phyloP scores from a whole-genome alignment of 176 grass and related monocot species.

The Poa pratensis region DNA sequence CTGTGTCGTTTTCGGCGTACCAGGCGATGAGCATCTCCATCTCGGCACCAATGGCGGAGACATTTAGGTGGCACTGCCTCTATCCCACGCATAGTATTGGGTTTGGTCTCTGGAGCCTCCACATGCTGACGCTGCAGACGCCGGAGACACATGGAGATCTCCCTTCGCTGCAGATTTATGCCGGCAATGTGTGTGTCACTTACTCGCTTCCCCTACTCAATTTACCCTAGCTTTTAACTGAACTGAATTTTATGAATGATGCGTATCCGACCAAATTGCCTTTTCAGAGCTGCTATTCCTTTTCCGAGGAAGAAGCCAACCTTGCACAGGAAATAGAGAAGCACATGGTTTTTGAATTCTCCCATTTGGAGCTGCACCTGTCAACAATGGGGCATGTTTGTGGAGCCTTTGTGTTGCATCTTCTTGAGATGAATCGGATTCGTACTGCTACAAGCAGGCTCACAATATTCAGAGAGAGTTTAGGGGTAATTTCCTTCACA shows the following conservation, averaged over 20 bases:
- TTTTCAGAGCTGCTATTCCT: too few species aligned
- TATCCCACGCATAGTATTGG: background rate
- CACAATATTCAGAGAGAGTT: background rate
- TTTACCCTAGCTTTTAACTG: background rate
- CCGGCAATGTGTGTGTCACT: background rate
- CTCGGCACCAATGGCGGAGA: background rate
- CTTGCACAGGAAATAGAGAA: background rate
- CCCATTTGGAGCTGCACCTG: background rate
- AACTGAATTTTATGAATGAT: background rate
- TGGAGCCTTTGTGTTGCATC: background rate
- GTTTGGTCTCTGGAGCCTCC: background rate
- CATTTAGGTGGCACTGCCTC: background rate
- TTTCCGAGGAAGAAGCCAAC: background rate
- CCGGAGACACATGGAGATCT: background rate
- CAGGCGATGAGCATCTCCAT: background rate
- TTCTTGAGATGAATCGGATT: background rate
- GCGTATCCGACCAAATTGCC: too few species aligned
- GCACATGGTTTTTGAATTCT: background rate
- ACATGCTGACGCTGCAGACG: background rate
- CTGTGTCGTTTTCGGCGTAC: background rate
- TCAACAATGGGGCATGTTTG: background rate
- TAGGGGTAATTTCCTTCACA: background rate
- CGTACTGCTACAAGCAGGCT: background rate
- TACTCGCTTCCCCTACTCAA: background rate
- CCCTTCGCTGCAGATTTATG: slow-evolving; percentile 6